Conservation (phyloP, 306 rosid species). For the Parietaria judaica region DNA sequence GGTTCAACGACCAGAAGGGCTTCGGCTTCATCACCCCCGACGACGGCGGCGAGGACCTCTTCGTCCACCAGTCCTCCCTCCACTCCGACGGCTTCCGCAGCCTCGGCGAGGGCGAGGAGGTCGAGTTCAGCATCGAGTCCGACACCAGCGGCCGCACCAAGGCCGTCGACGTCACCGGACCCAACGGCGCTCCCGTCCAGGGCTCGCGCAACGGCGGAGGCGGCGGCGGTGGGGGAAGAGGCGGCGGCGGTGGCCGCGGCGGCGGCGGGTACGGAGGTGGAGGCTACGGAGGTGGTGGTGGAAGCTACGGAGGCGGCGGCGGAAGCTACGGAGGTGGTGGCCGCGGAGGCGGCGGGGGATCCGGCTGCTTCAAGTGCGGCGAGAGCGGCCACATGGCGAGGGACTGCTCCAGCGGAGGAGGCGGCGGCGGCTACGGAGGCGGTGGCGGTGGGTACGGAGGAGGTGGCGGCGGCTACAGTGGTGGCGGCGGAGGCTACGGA, state of each 20-base stretch:
- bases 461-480: constrained; percentile 29
- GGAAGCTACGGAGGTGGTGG: constrained; percentile 21
- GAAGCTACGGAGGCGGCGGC: constrained; percentile 33
- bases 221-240: constrained; percentile 18
- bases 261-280: constrained; percentile 16
- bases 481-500: constrained; percentile 17
- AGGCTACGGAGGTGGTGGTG: constrained; percentile 18
- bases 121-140: constrained; percentile 56
- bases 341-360: constrained; percentile 24
- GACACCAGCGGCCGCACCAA: constrained; percentile 63
- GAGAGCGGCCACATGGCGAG: constrained; percentile 39
- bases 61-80: constrained; percentile 79
- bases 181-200: constrained; percentile 42
- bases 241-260: constrained; percentile 22
- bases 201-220: constrained; percentile 56
- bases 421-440: constrained; percentile 23
- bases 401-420: constrained; percentile 35
- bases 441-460: constrained; percentile 31
- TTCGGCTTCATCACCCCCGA: constrained; percentile 82
- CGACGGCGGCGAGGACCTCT: constrained; percentile 68
- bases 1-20: constrained; percentile 89
- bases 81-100: constrained; percentile 66
- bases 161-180: constrained; percentile 83
- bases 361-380: constrained; percentile 46
- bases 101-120: constrained; percentile 73